Evolutionary conservation across 1,139 yeast genomes (phyloP).

Genomic region (Candida sp.): DNA sequence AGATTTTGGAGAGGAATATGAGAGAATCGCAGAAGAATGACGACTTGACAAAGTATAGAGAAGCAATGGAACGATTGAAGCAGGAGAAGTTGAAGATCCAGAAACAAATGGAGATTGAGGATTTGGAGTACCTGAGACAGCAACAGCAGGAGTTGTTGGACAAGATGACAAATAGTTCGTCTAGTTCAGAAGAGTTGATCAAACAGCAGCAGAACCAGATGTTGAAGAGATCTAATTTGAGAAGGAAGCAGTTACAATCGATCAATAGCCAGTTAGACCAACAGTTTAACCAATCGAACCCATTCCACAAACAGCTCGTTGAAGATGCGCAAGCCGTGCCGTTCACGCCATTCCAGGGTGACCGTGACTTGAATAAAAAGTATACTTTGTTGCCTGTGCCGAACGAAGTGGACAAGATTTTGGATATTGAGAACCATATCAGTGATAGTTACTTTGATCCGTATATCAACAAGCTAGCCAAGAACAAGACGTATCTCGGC

Average conservation of each 20-base stretch:
- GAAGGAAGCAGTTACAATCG: constrained; percentile 70
- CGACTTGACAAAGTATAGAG: constrained; percentile 65
- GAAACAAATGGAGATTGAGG: constrained; percentile 73
- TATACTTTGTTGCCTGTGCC: constrained; percentile 36
- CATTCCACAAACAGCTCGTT: constrained; percentile 24
- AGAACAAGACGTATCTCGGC: constrained; percentile 74
- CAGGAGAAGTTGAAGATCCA: constrained; percentile 67
- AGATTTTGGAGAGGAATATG: constrained; percentile 67
- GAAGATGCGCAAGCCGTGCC: constrained; percentile 51
- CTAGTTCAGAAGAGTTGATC: constrained; percentile 57
- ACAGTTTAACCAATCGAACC: constrained; percentile 31
- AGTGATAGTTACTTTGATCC: constrained; percentile 51
- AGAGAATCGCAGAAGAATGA: constrained; percentile 70
- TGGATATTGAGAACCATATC: constrained; percentile 58
- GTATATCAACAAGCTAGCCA: constrained; percentile 55
- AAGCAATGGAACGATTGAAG: constrained; percentile 57
- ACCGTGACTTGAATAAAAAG: constrained; percentile 57
- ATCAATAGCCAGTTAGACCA: constrained; percentile 56
- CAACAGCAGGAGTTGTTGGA: constrained; percentile 74
- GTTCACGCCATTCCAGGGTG: constrained; percentile 95
- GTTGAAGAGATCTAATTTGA: constrained; percentile 64
- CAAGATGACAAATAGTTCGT: constrained; percentile 58
- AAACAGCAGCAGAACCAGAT: constrained; percentile 45
- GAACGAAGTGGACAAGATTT: constrained; percentile 31
- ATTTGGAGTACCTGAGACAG: constrained; percentile 56